A percentile compares a stretch with the other conserved stretches of the same genome.
phyloP scores from a whole-genome alignment of 1,139 yeast genomes.

The Magnusiomyces sp. region DNA sequence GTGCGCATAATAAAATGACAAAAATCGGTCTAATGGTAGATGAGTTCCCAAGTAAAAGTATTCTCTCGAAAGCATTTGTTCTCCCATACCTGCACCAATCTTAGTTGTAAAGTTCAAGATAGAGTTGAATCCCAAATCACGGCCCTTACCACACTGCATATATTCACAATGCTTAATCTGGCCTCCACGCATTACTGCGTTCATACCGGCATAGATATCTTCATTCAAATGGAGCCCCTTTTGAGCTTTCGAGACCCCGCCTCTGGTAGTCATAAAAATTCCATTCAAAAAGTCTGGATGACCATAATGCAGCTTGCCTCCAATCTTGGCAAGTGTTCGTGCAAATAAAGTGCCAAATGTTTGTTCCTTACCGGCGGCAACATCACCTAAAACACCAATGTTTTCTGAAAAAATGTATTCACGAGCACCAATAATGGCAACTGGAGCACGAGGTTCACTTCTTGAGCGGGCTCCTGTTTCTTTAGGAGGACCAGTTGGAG shows the following conservation, averaged over 20 bases:
- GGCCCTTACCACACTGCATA: conserved; percentile 85
- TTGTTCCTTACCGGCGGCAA: conserved; percentile 90
- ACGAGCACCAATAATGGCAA: conserved; percentile 82
- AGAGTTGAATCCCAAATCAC: conserved; percentile 82
- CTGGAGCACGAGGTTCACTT: conserved; percentile 39
- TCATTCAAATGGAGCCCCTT: conserved; percentile 79
- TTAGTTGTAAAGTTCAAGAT: conserved; percentile 78
- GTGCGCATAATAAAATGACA: conserved; percentile 84
- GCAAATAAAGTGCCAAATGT: conserved; percentile 89
- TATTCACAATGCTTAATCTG: conserved; percentile 82
- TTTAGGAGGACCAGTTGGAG: conserved; percentile 18
- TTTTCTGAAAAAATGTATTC: conserved; percentile 84
- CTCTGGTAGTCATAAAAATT: conserved; percentile 81
- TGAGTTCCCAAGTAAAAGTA: conserved; percentile 75
- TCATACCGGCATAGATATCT: conserved; percentile 90
- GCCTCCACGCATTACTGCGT: conserved; percentile 73
- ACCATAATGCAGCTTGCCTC: conserved; percentile 85
- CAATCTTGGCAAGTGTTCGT: conserved; percentile 73
- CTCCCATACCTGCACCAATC: conserved; percentile 95
- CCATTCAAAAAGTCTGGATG: conserved; percentile 86
- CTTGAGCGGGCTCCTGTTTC: conserved; percentile 24
- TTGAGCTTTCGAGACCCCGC: conserved; percentile 87
- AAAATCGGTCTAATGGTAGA: conserved; percentile 67
- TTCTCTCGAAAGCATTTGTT: conserved; percentile 76
- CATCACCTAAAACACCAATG: conserved; percentile 79